A percentile compares a stretch with the other conserved stretches of the same genome.
Evolutionary conservation across 2,329 filamentous ascomycete genomes (phyloP).

Genomic region (Periconia sp.): DNA sequence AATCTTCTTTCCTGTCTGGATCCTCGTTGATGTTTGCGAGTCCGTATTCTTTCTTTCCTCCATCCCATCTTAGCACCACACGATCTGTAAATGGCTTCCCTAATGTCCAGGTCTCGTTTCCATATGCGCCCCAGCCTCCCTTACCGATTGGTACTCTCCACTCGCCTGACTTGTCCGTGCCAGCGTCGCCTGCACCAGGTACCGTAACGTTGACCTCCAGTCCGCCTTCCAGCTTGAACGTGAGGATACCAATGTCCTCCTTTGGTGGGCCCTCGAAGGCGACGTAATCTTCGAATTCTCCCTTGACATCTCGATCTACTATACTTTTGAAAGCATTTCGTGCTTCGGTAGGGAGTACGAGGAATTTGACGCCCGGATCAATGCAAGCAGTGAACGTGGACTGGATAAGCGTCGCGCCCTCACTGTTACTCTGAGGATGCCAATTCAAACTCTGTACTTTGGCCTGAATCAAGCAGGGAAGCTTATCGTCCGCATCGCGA

Average conservation of each 20-base stretch:
- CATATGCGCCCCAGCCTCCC: constrained; percentile 22
- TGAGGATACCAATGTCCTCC: constrained; percentile 11
- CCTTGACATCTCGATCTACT: constrained; percentile 5
- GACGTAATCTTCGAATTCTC: constrained; percentile 12
- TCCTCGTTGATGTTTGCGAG: constrained; percentile 16
- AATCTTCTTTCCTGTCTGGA: background rate
- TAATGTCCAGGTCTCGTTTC: constrained; percentile 16
- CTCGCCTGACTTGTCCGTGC: constrained; percentile 2
- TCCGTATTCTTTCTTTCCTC: constrained; percentile 17
- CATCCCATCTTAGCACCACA: constrained; percentile 22
- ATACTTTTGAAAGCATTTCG: constrained; percentile 7
- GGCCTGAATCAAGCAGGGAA: constrained; percentile 19
- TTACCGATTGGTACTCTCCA: constrained; percentile 20
- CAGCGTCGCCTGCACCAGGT: constrained; percentile 10
- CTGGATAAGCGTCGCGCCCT: constrained; percentile 18
- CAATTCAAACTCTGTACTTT: constrained; percentile 23
- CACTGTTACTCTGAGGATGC: constrained; percentile 6
- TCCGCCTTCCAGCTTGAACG: constrained; percentile 16
- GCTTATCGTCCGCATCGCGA: constrained; percentile 6
- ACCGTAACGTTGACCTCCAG: constrained; percentile 19
- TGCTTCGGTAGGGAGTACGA: constrained; percentile 17
- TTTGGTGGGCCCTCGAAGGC: constrained; percentile 4
- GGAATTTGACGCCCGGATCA: constrained; percentile 20
- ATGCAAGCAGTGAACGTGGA: constrained; percentile 21
- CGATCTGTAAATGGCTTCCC: constrained; percentile 22